Percentiles rank a stretch among this genome's conserved stretches.
These are phyloP conservation scores for Neurospora sp. DNA, from an alignment of 495 filamentous ascomycete genomes.

Conservation along the genomic window DNA sequence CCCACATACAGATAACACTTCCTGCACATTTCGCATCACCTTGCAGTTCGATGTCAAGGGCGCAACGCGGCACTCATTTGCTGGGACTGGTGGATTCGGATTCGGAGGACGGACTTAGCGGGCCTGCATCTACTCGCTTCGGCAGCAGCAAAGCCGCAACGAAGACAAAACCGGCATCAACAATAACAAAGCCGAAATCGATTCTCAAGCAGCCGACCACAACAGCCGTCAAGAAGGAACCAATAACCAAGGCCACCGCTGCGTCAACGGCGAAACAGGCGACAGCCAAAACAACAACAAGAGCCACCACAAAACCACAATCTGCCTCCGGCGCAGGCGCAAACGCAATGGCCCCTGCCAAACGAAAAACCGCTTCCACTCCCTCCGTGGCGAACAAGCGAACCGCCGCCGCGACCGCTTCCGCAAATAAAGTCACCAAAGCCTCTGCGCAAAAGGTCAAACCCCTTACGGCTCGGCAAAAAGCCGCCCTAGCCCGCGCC, in stretches of 20 bases:
- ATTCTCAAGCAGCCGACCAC: not conserved
- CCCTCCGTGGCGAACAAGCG: not conserved
- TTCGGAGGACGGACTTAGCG: constrained; percentile 47
- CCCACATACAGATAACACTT: not conserved
- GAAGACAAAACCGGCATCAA: constrained; percentile 11
- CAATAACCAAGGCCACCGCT: not conserved
- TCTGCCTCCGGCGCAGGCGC: constrained; percentile 4
- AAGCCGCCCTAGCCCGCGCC: not conserved
- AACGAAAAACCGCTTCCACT: constrained; percentile 20
- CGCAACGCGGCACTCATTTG: constrained; percentile 36
- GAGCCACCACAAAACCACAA: not conserved
- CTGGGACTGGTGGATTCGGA: constrained; percentile 59
- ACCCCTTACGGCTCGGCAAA: not conserved
- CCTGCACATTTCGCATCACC: not conserved
- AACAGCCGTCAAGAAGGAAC: not conserved
- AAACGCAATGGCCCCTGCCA: constrained; percentile 31
- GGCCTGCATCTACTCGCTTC: constrained; percentile 24
- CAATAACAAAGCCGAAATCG: not conserved
- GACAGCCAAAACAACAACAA: not conserved
- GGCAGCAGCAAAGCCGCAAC: constrained; percentile 22
- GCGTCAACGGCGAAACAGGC: not conserved
- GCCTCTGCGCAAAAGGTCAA: constrained; percentile 16
- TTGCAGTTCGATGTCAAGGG: constrained; percentile 22
- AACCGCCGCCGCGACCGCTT: constrained; percentile 9
- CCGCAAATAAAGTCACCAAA: constrained; percentile 31